These are phyloP conservation scores for Coemansia guatemalensis DNA, from an alignment of 192 early-diverging fungal genomes.

Conservation along the genomic window DNA sequence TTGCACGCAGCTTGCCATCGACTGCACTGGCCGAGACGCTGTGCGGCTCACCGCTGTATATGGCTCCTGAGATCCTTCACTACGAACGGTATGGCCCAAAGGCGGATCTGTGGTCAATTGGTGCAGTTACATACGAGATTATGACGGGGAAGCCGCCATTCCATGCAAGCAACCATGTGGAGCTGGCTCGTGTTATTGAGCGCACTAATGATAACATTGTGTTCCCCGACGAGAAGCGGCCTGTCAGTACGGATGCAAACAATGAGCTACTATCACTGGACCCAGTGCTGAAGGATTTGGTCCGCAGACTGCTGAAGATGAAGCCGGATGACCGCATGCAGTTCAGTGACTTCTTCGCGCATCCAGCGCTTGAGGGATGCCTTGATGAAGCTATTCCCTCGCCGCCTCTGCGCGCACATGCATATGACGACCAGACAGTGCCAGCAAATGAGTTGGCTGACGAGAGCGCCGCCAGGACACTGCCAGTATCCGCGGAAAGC, in stretches of 20 bases:
- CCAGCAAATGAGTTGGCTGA: background rate
- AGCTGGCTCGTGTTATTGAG: constrained; percentile 90
- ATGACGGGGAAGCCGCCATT: constrained; percentile 88
- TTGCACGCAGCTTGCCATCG: constrained; percentile 83
- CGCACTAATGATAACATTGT: constrained; percentile 75
- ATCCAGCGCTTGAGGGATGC: constrained; percentile 60
- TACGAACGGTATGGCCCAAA: constrained; percentile 94
- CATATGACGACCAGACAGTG: background rate
- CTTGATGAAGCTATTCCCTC: background rate
- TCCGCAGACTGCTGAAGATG: constrained; percentile 78
- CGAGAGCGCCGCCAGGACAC: background rate
- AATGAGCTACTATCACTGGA: constrained; percentile 13
- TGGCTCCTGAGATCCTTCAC: constrained; percentile 86
- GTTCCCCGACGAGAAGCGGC: constrained; percentile 73
- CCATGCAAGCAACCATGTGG: constrained; percentile 90
- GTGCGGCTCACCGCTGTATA: constrained; percentile 96
- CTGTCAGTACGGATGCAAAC: background rate
- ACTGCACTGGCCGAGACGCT: constrained; percentile 91
- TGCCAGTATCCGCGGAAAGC: background rate
- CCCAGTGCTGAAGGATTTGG: constrained; percentile 56
- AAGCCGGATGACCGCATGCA: constrained; percentile 87
- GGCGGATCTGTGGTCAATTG: constrained; percentile 96
- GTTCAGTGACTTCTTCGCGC: constrained; percentile 93
- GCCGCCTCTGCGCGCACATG: background rate
- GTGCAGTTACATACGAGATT: constrained; percentile 94